Percentiles rank a stretch among this genome's conserved stretches.
phyloP scores from a whole-genome alignment of 73 alveolate species.

The Tetrahymena malaccensis region DNA sequence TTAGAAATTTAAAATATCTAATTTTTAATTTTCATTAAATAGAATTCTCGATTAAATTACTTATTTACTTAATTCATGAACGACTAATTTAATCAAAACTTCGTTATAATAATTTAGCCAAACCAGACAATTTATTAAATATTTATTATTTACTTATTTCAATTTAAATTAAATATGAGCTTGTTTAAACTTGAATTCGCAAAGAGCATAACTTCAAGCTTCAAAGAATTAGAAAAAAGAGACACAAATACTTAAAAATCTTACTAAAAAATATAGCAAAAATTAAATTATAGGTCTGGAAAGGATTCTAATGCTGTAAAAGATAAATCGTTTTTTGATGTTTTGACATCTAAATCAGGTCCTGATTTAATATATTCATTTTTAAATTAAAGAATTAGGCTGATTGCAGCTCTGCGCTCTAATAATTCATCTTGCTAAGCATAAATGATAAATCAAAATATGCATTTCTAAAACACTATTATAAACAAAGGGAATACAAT shows the following conservation, averaged over 20 bases:
- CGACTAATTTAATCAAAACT: too few relatives aligned
- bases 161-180: not conserved
- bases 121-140: too few relatives aligned
- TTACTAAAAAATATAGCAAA: not conserved
- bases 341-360: not conserved
- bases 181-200: not conserved
- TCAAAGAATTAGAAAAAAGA: not conserved
- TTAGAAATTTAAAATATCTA: too few relatives aligned
- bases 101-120: too few relatives aligned
- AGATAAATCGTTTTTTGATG: not conserved
- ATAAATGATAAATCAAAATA: not conserved
- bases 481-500: not conserved
- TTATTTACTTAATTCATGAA: too few relatives aligned
- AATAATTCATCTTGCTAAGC: not conserved
- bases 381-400: not conserved
- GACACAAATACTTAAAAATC: not conserved
- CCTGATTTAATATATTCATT: not conserved
- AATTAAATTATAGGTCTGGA: not conserved
- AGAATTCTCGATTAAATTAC: too few relatives aligned
- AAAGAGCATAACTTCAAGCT: not conserved
- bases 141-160: not conserved
- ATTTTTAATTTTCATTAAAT: too few relatives aligned
- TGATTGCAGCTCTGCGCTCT: not conserved
- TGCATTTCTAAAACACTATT: not conserved
- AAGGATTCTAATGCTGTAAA: not conserved